phyloP scores from a whole-genome alignment of 2,329 filamentous ascomycete species.

The Cladosporium sphaerospermum region DNA sequence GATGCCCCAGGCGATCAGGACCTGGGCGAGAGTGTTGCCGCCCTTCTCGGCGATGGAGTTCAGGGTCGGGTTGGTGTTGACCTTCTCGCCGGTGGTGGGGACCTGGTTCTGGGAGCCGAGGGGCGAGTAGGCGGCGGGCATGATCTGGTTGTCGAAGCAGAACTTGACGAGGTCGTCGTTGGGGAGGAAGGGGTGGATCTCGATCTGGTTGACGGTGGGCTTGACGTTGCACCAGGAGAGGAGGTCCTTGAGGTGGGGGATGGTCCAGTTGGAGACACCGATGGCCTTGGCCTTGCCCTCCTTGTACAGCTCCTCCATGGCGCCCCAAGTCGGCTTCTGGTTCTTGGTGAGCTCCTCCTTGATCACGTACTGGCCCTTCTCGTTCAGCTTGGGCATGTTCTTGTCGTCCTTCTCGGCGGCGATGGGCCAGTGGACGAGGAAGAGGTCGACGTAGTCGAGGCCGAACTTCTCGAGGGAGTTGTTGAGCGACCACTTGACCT shows the following conservation, averaged over 20 bases:
- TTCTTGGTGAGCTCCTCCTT: conserved; percentile 61
- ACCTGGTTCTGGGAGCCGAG: conserved; percentile 65
- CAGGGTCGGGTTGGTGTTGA: conserved; percentile 53
- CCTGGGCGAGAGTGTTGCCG: conserved; percentile 54
- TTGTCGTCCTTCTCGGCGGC: conserved; percentile 46
- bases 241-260: conserved; percentile 38
- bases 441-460: conserved; percentile 32
- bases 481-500: conserved; percentile 31
- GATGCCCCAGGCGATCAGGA: conserved; percentile 60
- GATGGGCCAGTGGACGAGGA: conserved; percentile 40
- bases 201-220: conserved; percentile 42
- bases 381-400: conserved; percentile 42
- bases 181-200: conserved; percentile 54
- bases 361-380: conserved; percentile 55
- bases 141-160: conserved; percentile 52
- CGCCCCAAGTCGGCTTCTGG: conserved; percentile 56
- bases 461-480: conserved; percentile 30
- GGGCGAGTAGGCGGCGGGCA: conserved; percentile 49
- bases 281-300: conserved; percentile 50
- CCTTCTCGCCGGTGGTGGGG: conserved; percentile 61
- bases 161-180: conserved; percentile 55
- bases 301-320: conserved; percentile 54
- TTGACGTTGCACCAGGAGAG: conserved; percentile 38
- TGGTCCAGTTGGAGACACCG: conserved; percentile 49
- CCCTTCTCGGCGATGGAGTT: conserved; percentile 54